Base-by-base conservation (phyloP, 768 basidiomycete species). In the Tricholomella constricta region DNA sequence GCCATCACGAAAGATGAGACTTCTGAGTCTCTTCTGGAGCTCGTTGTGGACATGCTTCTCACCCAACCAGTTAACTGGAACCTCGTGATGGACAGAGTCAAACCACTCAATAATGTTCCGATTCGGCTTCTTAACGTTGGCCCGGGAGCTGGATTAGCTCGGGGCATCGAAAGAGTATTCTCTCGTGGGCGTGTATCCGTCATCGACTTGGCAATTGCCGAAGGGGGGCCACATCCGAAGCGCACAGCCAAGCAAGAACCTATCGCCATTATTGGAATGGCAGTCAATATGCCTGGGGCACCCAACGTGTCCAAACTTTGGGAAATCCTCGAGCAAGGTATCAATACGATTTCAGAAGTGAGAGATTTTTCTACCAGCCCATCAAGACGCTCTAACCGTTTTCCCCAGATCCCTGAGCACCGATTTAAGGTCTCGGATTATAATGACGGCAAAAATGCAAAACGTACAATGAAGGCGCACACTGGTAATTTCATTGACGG, bases 231-330 rank as follows among this genome's bases (percentile, higher is more conserved):
- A 17, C 45, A 27, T 46, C 51, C 47, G 9, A 40, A 49, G 26
- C 22, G 46, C 45, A 51, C 41, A 20, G 54, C 64, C 6, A 71
- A 71, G 35, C 75, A 77, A 55, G 76, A 81, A 41, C 78, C 82
- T 3, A 80, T 90, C 43, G 89, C 88, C 0, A 80, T 89, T 51
- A 71, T 89, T 43, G 89, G 88, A 8, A 88, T 89, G 85, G 83
- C 86, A 1, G 74, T 82, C 36, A 80, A 76, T 44, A 70, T 79
- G 70, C 78, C 78, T n/a, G 82, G 85, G 2, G 85, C 86, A 2
- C 57, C 68, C 1, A 72, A 76, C 59, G 57, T 69, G 3, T 65
- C 69, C 6, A 67, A 76, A 48, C 70, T 90, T 2, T 89, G 88
- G 88, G 68, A 79, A 9, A 23, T 88, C 5, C 74, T 90, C 4